Conservation (phyloP, 805 yeast genomes). For the Grigorovia humatica region DNA sequence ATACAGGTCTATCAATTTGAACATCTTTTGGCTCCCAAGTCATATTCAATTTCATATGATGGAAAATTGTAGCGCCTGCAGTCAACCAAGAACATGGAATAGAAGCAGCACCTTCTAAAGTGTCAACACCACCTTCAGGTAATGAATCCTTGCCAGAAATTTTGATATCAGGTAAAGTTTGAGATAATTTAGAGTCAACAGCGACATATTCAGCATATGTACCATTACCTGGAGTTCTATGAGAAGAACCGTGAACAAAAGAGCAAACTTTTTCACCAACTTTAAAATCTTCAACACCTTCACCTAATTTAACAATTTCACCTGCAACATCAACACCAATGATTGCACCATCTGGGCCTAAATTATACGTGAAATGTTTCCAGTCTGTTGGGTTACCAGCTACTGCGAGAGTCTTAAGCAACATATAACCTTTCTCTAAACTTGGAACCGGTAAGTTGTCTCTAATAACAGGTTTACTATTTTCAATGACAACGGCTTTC, state of each 20-base stretch:
- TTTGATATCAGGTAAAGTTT: constrained; percentile 3
- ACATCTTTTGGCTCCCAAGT: constrained; percentile 14
- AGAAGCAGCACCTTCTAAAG: constrained; percentile 57
- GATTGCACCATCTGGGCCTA: constrained; percentile 40
- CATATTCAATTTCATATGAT: constrained; percentile 13
- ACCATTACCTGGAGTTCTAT: constrained; percentile 35
- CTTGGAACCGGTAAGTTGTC: constrained; percentile 26
- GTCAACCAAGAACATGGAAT: constrained; percentile 44
- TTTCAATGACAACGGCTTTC: constrained; percentile 34
- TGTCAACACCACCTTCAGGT: constrained; percentile 26
- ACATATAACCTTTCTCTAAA: constrained; percentile 28
- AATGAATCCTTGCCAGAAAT: constrained; percentile 5
- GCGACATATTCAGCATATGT: constrained; percentile 46
- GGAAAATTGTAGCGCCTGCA: constrained; percentile 31
- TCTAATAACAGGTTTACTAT: constrained; percentile 21
- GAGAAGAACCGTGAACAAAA: constrained; percentile 42
- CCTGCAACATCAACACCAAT: constrained; percentile 58
- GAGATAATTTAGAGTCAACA: constrained; percentile 25
- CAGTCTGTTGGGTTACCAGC: constrained; percentile 64
- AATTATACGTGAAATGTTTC: constrained; percentile 39
- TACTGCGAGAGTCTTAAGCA: constrained; percentile 41
- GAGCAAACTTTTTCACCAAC: constrained; percentile 49
- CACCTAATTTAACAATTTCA: constrained; percentile 40
- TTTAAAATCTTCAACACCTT: constrained; percentile 26
- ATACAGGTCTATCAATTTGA: constrained; percentile 30